A percentile compares a stretch with the other conserved stretches of the same genome.
phyloP scores from a whole-genome alignment of 805 yeast genomes.

The Metschnikowia reukaufii region DNA sequence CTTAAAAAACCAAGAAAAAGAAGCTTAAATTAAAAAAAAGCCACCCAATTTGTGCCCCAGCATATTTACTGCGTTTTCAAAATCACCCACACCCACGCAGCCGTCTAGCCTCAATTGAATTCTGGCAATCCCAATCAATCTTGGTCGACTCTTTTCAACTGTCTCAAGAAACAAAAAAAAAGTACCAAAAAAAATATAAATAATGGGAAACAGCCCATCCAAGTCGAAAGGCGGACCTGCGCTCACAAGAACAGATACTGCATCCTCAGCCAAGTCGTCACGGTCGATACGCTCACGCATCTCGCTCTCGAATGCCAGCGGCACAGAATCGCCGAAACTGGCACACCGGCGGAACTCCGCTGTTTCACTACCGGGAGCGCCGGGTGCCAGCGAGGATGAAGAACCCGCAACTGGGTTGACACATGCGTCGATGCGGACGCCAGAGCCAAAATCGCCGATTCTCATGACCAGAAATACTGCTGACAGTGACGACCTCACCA shows the following conservation, averaged over 20 bases:
- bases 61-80: no score
- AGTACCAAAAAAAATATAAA: background rate
- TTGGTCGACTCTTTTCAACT: background rate
- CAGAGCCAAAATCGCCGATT: slow-evolving; percentile 74
- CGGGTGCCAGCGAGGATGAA: slow-evolving; percentile 22
- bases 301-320: slow-evolving; percentile 22
- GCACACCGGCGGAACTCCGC: slow-evolving; percentile 33
- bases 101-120: no score
- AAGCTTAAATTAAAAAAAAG: no score
- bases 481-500: slow-evolving; percentile 27
- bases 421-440: slow-evolving; percentile 53
- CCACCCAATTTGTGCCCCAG: no score
- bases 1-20: no score
- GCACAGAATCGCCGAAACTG: slow-evolving; percentile 30
- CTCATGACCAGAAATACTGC: slow-evolving; percentile 54
- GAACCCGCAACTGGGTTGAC: slow-evolving; percentile 4
- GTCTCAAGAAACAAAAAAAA: background rate
- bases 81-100: no score
- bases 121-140: no score
- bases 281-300: slow-evolving; percentile 46
- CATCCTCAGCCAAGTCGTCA: slow-evolving; percentile 47
- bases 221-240: slow-evolving; percentile 43
- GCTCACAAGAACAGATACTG: slow-evolving; percentile 57
- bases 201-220: slow-evolving; percentile 55
- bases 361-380: slow-evolving; percentile 21